phyloP scores from a whole-genome alignment of 169 alveolate species.

The Babesia ovata region DNA sequence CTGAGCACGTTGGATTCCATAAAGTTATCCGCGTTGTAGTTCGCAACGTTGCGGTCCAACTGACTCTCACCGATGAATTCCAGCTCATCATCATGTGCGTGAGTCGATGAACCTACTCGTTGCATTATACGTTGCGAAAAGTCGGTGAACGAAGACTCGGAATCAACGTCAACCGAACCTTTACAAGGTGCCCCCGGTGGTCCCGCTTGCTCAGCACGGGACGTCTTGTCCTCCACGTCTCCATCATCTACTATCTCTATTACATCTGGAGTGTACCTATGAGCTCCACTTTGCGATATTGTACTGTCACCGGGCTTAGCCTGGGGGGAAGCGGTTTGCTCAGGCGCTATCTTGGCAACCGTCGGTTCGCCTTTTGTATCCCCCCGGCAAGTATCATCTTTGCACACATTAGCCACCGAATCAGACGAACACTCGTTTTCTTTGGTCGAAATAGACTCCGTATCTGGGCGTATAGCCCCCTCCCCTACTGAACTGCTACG shows the following conservation, averaged over 20 bases:
- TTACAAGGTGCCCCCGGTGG: too few relatives aligned
- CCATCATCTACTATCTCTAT: constrained; percentile 18
- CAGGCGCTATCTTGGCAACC: not conserved
- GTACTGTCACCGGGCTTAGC: too few relatives aligned
- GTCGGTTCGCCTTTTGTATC: not conserved
- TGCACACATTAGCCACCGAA: not conserved
- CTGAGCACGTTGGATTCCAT: not conserved
- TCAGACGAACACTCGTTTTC: not conserved
- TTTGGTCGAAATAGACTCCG: not conserved
- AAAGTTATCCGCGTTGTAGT: constrained; percentile 8
- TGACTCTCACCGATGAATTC: not conserved
- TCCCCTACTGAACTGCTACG: not conserved
- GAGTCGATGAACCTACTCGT: not conserved
- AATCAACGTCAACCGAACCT: too few relatives aligned
- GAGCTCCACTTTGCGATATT: not conserved
- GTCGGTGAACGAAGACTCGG: too few relatives aligned
- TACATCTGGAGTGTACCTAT: not conserved
- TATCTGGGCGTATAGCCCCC: too few relatives aligned
- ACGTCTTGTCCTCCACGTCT: not conserved
- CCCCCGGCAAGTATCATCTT: not conserved
- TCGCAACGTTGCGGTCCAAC: constrained; percentile 24
- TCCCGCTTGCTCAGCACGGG: too few relatives aligned
- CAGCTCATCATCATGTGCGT: constrained; percentile 3
- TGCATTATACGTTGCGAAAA: too few relatives aligned
- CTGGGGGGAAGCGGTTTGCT: too few relatives aligned